Evolutionary conservation across 768 basidiomycete species (phyloP).

Genomic region (Calocybe cyanea): DNA sequence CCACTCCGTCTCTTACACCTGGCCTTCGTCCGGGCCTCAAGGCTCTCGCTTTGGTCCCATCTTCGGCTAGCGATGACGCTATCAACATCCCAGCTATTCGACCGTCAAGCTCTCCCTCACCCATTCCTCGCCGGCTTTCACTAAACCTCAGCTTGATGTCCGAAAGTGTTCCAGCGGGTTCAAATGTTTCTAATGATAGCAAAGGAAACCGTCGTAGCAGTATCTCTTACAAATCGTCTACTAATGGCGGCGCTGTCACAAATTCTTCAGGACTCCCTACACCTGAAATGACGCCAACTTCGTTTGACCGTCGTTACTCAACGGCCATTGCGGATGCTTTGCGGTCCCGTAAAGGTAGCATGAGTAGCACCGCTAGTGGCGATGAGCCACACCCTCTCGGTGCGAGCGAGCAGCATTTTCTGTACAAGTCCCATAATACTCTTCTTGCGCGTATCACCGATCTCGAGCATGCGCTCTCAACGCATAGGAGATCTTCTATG

Average conservation of each 20-base stretch:
- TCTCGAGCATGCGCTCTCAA: conserved; percentile 65
- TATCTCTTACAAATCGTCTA: conserved; percentile 68
- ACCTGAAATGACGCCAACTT: conserved; percentile 71
- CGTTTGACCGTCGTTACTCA: conserved; percentile 40
- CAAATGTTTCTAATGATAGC: conserved; percentile 26
- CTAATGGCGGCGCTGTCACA: conserved; percentile 27
- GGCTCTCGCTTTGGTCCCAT: conserved; percentile 45
- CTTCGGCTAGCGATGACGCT: conserved; percentile 25
- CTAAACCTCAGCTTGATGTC: conserved; percentile 33
- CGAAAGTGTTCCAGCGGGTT: conserved; percentile 20
- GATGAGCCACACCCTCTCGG: conserved; percentile 57
- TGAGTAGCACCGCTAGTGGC: conserved; percentile 21
- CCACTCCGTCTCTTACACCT: conserved; percentile 55
- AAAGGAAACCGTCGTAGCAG: conserved; percentile 55
- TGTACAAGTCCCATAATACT: conserved; percentile 79
- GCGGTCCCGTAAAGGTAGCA: conserved; percentile 28
- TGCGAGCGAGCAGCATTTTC: conserved; percentile 78
- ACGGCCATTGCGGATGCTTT: conserved; percentile 20
- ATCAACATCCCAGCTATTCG: conserved; percentile 25
- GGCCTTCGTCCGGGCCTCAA: conserved; percentile 46
- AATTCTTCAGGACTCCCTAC: conserved; percentile 54
- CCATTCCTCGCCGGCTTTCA: conserved; percentile 28
- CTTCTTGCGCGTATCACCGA: conserved; percentile 80
- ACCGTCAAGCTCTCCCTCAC: conserved; percentile 27
- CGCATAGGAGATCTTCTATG: conserved; percentile 32